These are phyloP conservation scores for Fomes fomentarius DNA, from an alignment of 1,284 basidiomycete species.

Conservation along the genomic window DNA sequence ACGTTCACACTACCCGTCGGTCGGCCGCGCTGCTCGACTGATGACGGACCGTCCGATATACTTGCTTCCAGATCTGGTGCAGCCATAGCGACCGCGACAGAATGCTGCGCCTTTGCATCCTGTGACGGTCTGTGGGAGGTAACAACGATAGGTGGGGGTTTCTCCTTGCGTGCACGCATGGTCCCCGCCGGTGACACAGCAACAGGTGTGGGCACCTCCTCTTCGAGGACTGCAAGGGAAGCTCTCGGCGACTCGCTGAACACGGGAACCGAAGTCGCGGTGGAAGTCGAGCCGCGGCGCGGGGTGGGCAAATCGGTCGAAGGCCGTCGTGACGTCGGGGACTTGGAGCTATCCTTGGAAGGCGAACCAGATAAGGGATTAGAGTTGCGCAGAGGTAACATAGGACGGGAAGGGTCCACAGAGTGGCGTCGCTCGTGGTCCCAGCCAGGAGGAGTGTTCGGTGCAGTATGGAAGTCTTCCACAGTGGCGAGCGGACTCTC, in stretches of 20 bases:
- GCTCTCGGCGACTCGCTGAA: not conserved
- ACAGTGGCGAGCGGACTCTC: conserved; percentile 4
- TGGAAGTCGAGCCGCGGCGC: conserved; percentile 3
- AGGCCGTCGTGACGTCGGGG: conserved; percentile 23
- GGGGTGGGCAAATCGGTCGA: conserved; percentile 16
- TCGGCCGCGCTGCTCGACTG: conserved; percentile 10
- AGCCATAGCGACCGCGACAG: conserved; percentile 5
- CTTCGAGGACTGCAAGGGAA: not conserved
- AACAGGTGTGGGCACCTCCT: conserved; percentile 1
- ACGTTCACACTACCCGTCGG: too few species aligned
- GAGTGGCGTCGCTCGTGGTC: not conserved
- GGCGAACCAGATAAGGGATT: not conserved
- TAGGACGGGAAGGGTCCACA: not conserved
- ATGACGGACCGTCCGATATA: conserved; percentile 5
- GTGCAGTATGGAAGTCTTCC: conserved; percentile 15
- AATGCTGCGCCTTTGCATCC: conserved; percentile 2
- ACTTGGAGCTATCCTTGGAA: conserved; percentile 4
- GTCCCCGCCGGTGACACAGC: conserved; percentile 10
- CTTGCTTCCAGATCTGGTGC: conserved; percentile 14
- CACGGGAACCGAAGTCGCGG: not conserved
- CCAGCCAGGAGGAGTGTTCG: conserved; percentile 1
- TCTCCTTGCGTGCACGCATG: conserved; percentile 21
- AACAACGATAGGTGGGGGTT: conserved; percentile 26
- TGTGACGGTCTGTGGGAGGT: conserved; percentile 16
- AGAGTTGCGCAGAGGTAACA: not conserved